Evolutionary conservation across 1,284 basidiomycete genomes (phyloP).

Genomic region (Ustilago bromivora): DNA sequence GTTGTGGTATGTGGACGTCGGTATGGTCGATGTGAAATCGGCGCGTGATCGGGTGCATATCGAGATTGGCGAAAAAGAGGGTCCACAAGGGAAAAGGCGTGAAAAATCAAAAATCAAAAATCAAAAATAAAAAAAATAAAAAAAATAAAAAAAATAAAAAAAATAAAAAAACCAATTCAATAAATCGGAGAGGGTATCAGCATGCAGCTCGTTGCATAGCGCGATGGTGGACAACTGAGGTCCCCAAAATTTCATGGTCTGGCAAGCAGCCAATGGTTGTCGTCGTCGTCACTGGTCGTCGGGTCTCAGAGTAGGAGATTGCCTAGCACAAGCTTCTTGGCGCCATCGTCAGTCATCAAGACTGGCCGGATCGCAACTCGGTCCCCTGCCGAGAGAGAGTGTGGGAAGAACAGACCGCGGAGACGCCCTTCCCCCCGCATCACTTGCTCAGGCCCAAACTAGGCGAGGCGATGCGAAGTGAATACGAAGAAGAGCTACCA

Average conservation of each 20-base stretch:
- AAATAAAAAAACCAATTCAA: neutral
- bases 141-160: too few relatives aligned
- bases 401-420: neutral
- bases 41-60: conserved; percentile 1
- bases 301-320: neutral
- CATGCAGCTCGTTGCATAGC: conserved; percentile 32
- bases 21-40: conserved; percentile 1
- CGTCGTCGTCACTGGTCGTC: conserved; percentile 5
- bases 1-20: neutral
- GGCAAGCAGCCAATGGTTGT: neutral
- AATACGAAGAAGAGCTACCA: neutral
- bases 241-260: conserved; percentile 2
- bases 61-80: conserved; percentile 14
- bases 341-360: neutral
- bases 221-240: conserved; percentile 4
- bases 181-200: conserved; percentile 28
- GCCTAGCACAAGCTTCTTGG: neutral
- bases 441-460: too few relatives aligned
- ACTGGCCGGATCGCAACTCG: neutral
- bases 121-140: conserved; percentile 3
- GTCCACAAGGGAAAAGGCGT: conserved; percentile 4
- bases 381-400: neutral
- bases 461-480: neutral
- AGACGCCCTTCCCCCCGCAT: neutral
- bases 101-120: conserved; percentile 6